Base-by-base conservation (phyloP, 495 filamentous ascomycete species). In the Talaromyces nanjingensis region DNA sequence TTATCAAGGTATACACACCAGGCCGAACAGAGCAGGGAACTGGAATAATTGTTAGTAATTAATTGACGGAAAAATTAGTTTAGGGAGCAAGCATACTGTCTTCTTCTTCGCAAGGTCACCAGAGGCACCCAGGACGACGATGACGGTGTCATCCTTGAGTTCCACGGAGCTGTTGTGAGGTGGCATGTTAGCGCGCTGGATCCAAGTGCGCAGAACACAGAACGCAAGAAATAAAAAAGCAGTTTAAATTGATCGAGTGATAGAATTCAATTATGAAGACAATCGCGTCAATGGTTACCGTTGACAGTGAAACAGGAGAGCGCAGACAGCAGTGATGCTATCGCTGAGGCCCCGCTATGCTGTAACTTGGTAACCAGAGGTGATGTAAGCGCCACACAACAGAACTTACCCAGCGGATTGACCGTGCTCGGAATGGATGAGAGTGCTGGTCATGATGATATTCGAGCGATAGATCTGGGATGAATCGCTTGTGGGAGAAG, bases 71-170 rank as follows among this genome's bases (percentile, higher is more conserved):
- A 54, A 34, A 29, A 42, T 60, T 56, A 64, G 58, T 53, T n/a
- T 7, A 25, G 6, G 53, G 8, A 6, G 12, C 63, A 52, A 34
- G 81, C 91, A 70, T 77, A 96, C 93, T 20, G 94, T 98, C 86
- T 98, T 98, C 88, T 98, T 98, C 84, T 98, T 98, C 33, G 96
- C 94, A 53, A 99, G 83, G 83, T 99, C 94, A 63, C 94, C 94
- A 18, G 96, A 98, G 62, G 94, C 94, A 71, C 94, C 94, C 65
- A 99, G 87, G 69, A 99, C 94, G 65, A 99, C 87, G 75, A 99
- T 96, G 73, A 94, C 83, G 66, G 96, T 99, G 84, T 98, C 93
- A 72, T 98, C 91, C 83, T 96, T 99, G 67, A 99, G 89, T 85
- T 98, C 94, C 69, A 96, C 82, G 67, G 81, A 88, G 71, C 90